Base-by-base conservation (phyloP, 2,329 filamentous ascomycete species). In the Epichloe brachyelytri region DNA sequence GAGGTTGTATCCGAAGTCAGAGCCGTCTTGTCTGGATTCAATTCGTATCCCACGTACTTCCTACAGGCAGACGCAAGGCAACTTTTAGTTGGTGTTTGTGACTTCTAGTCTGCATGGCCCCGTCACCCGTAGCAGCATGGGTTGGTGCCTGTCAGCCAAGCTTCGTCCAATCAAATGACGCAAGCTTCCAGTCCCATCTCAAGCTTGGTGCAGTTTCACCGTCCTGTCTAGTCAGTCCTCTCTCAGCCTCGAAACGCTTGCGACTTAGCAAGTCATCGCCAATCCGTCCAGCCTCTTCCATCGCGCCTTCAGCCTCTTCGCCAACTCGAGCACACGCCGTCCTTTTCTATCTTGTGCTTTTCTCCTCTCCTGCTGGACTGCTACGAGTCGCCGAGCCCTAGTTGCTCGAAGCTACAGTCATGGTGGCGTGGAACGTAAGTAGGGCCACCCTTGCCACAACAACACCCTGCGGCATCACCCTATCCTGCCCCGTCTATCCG, bases 371-470 rank as follows among this genome's bases (percentile, higher is more conserved):
- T 50, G 36, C n/a, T 5, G 43, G 45, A 37, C n/a, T 20, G 6
- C 43, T 37, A 46, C 38, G 26, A 26, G 19, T 22, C 20, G 43
- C 39, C 47, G 47, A 46, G 51, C 51, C 44, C 20, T n/a, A 4
- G 43, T 38, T 37, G 43, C 51, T 55, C 52, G 48, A 53, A 55
- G 47, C 54, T 53, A 43, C 56, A 61, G 64, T 50, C 56, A 71
- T 71, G 68, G 62, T 63, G 51, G 65, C 65, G 52, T 71, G 67
- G 62, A 71, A 71, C 58, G 68, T 69, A 60, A 53, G 64, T 63
- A 36, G 22, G 15, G 15, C 22, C 46, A 39, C 20, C 46, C 33
- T 39, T 26, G 34, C 36, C 33, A 37, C 17, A 36, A 37, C 33
- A 36, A 22, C 17, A 5, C 38, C 26, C n/a, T 34, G 14, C 36